Evolutionary conservation across 2,329 filamentous ascomycete species (phyloP).

Genomic region (Sclerotinia glacialis): DNA sequence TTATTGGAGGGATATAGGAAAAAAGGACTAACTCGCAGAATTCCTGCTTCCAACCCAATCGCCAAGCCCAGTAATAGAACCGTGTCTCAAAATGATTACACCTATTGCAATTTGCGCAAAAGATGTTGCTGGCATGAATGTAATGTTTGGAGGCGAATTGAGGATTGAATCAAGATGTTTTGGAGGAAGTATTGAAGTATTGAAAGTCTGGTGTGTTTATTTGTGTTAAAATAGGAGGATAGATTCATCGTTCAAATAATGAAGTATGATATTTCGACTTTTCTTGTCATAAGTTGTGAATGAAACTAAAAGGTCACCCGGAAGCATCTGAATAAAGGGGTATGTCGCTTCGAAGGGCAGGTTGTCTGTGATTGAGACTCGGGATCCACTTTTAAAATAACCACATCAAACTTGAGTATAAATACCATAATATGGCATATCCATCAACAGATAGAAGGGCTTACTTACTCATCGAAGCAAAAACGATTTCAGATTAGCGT

Average conservation of each 20-base stretch:
- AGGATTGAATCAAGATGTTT: neutral
- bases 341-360: neutral
- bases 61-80: neutral
- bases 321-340: neutral
- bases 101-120: neutral
- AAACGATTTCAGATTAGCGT: rapidly evolving
- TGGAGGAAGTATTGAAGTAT: too few species aligned
- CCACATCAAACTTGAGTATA: neutral
- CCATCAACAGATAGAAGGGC: rapidly evolving
- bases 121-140: neutral
- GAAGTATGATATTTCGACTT: neutral
- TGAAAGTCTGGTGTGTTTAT: neutral
- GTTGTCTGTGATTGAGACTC: neutral
- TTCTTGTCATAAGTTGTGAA: neutral
- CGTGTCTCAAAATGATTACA: neutral
- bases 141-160: neutral
- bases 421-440: neutral
- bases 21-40: neutral
- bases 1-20: neutral
- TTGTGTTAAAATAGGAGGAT: too few species aligned
- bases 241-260: neutral
- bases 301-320: neutral
- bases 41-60: neutral
- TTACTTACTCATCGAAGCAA: too few species aligned
- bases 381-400: neutral